Percentiles rank a stretch among this genome's conserved stretches.
Conservation (phyloP, 305 asterid genomes). For the Fraxinus velutina region DNA sequence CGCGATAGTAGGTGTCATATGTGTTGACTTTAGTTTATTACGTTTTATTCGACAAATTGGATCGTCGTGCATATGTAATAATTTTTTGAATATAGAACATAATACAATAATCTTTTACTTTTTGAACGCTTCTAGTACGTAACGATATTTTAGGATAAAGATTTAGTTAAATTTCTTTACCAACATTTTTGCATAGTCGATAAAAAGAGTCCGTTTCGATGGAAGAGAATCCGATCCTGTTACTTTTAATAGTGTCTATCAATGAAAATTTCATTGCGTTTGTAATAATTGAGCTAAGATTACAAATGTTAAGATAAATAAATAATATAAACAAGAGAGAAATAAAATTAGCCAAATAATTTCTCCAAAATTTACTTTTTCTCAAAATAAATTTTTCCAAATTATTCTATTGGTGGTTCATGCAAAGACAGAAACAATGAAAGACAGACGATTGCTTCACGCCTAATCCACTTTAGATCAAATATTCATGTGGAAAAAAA, state of each 20-base stretch:
- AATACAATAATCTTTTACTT: background rate
- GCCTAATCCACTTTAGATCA: background rate
- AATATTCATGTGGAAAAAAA: background rate
- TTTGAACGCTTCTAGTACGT: background rate
- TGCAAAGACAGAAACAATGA: background rate
- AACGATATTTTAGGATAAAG: background rate
- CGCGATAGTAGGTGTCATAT: background rate
- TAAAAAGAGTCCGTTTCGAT: background rate
- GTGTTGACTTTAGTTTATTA: background rate
- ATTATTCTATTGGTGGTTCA: background rate
- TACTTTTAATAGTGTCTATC: background rate
- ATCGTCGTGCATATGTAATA: background rate
- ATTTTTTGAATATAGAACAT: background rate
- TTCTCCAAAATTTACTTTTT: background rate
- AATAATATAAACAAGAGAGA: background rate
- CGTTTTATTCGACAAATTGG: background rate
- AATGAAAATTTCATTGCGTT: background rate
- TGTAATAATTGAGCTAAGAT: background rate
- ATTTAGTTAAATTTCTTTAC: background rate
- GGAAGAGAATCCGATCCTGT: background rate
- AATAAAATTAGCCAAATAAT: background rate
- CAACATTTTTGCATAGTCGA: background rate
- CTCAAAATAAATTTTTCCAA: background rate
- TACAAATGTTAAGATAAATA: background rate
- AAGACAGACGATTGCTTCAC: background rate